Evolutionary conservation across 371 early-diverging fungal species (phyloP).

Genomic region (Basidiobolus meristosporus): DNA sequence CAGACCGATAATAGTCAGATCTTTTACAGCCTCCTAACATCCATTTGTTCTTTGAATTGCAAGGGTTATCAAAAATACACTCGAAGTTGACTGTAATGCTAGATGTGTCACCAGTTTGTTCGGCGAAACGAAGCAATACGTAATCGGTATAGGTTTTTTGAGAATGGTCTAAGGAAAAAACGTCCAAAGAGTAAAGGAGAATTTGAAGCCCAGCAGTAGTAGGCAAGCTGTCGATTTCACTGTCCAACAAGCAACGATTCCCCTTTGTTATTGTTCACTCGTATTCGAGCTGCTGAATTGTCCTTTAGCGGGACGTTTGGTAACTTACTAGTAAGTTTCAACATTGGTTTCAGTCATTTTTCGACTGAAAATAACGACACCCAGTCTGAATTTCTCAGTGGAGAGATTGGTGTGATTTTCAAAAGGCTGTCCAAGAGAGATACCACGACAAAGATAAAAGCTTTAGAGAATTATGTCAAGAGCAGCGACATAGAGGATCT

Average conservation of each 20-base stretch:
- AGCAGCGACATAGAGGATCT: conserved; percentile 11
- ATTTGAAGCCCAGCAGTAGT: conserved; percentile 45
- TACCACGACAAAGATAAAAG: conserved; percentile 39
- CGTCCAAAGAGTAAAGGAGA: conserved; percentile 37
- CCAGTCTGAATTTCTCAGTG: conserved; percentile 3
- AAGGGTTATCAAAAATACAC: too few species aligned
- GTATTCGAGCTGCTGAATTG: conserved; percentile 52
- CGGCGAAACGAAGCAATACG: conserved; percentile 41
- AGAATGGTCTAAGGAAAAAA: conserved; percentile 15
- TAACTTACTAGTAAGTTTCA: neutral
- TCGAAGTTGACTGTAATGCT: too few species aligned
- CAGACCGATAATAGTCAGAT: conserved; percentile 34
- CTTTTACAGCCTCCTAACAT: too few species aligned
- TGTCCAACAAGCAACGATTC: neutral
- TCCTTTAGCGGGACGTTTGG: conserved; percentile 8
- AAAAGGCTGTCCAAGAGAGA: conserved; percentile 43
- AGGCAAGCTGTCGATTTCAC: conserved; percentile 18
- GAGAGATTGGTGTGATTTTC: conserved; percentile 30
- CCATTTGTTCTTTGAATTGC: conserved; percentile 7
- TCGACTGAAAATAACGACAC: conserved; percentile 9
- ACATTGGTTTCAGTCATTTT: conserved; percentile 4
- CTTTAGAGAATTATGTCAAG: conserved; percentile 42
- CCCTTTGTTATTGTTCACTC: neutral
- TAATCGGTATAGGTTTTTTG: conserved; percentile 42
- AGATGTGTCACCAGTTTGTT: too few species aligned